A percentile compares a stretch with the other conserved stretches of the same genome.
phyloP scores from a whole-genome alignment of 2,329 filamentous ascomycete genomes.

The Piedraia hortae region DNA sequence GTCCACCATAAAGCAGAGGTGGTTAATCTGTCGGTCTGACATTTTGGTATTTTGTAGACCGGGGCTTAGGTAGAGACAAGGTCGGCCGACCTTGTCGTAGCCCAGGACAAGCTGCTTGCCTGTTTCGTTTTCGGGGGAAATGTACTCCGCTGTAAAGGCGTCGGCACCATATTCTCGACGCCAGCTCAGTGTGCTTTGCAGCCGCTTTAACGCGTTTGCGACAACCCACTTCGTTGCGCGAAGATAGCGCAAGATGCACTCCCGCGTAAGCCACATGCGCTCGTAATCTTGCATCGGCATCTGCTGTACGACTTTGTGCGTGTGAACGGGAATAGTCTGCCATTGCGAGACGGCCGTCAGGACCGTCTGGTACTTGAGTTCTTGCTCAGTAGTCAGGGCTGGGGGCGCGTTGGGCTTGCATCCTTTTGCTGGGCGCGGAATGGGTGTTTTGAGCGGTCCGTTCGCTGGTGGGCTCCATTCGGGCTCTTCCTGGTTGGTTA shows the following conservation, averaged over 20 bases:
- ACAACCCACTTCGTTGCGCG: constrained; percentile 79
- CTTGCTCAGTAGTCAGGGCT: constrained; percentile 45
- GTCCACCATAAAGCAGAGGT: constrained; percentile 90
- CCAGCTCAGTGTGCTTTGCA: constrained; percentile 63
- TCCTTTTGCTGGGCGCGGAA: constrained; percentile 15
- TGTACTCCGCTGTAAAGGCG: constrained; percentile 56
- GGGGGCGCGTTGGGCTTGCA: constrained; percentile 28
- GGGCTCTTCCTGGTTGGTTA: constrained; percentile 5
- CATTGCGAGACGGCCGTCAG: constrained; percentile 43
- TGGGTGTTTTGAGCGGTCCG: constrained; percentile 11
- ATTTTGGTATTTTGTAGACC: constrained; percentile 78
- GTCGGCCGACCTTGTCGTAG: constrained; percentile 61
- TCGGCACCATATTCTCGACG: constrained; percentile 69
- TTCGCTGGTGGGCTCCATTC: constrained; percentile 7
- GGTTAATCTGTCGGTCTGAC: constrained; percentile 65
- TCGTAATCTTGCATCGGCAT: constrained; percentile 51
- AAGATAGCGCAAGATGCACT: constrained; percentile 79
- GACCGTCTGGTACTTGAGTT: constrained; percentile 54
- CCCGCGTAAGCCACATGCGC: constrained; percentile 68
- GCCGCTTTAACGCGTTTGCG: constrained; percentile 46
- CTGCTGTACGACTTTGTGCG: constrained; percentile 27
- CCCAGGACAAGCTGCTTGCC: constrained; percentile 82
- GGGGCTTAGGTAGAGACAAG: constrained; percentile 74
- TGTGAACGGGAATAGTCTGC: constrained; percentile 38
- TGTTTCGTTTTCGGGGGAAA: constrained; percentile 81